Base-by-base conservation (phyloP, 192 early-diverging fungal species). In the Umbelopsis ramanniana region DNA sequence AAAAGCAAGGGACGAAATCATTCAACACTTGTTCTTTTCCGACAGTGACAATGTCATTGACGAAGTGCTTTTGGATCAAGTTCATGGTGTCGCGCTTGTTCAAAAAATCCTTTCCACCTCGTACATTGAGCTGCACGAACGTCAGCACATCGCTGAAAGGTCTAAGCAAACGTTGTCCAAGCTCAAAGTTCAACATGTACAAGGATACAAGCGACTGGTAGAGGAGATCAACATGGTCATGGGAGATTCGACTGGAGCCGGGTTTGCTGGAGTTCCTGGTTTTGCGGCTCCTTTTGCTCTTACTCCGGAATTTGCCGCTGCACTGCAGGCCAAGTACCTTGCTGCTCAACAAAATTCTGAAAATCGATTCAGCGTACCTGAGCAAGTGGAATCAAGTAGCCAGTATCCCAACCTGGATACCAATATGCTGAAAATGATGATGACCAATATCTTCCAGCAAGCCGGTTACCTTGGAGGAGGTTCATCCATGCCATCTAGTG, bases 71-170 rank as follows among this genome's bases (percentile, higher is more conserved):
- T 77, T 82, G 1, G 96, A 98, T 75, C 94, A 93, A 73, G 87
- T 90, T 6, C 92, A 95, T 74, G 97, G 97, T 23, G 91, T 97
- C 0, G 84, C 90, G 33, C 75, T 97, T 23, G 83, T 98, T 19
- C 93, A 97, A 76, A 95, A 95, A 79, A 91, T 99, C 26, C 86
- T 99, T 23, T 85, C 92, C 15, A 90, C 93, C 40, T 88, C 83
- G 23, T 90, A 92, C 50, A 88, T 96, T 14, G 91, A 92, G 69
- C 80, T 87, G 10, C 84, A 89, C 4, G 95, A 98, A 72, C 90
- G 91, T 73, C 85, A 85, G 9, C 83, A 86, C 2, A 78, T 97
- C 48, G 95, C 92, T 19, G 94, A 96, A 52, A 80, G 87, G 38
- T 87, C 91, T 50, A 89, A 90, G 52, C 74, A 73, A 1, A 83